phyloP scores from a whole-genome alignment of 2,329 filamentous ascomycete species.

The Aspergillus neoniger region DNA sequence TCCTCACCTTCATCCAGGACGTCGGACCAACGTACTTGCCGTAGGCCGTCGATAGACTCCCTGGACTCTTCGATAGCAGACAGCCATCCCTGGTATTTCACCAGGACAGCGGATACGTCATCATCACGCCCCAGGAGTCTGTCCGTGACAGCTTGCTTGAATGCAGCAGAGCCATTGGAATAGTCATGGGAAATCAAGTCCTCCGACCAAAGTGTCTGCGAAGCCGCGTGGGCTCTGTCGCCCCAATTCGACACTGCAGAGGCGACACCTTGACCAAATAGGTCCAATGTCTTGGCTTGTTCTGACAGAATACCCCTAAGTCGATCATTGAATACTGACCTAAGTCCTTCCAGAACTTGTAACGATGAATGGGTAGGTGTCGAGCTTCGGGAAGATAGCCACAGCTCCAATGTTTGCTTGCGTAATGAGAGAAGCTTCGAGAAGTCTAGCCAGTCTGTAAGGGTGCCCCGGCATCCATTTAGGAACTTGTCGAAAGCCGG shows the following conservation, averaged over 20 bases:
- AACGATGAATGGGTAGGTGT: slow-evolving; percentile 55
- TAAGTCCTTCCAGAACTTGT: slow-evolving; percentile 68
- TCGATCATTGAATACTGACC: slow-evolving; percentile 68
- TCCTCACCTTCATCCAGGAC: slow-evolving; percentile 43
- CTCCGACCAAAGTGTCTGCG: slow-evolving; percentile 67
- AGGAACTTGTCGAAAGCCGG: slow-evolving; percentile 62
- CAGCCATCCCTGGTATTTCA: slow-evolving; percentile 72
- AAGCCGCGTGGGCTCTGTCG: slow-evolving; percentile 52
- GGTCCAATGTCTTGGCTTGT: slow-evolving; percentile 65
- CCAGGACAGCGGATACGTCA: slow-evolving; percentile 62
- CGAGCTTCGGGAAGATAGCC: slow-evolving; percentile 70
- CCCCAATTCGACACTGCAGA: slow-evolving; percentile 64
- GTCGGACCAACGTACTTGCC: slow-evolving; percentile 39
- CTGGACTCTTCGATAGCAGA: slow-evolving; percentile 61
- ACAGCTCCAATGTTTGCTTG: slow-evolving; percentile 69
- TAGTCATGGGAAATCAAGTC: slow-evolving; percentile 66
- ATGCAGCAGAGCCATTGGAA: slow-evolving; percentile 63
- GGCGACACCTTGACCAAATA: slow-evolving; percentile 66
- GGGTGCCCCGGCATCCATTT: slow-evolving; percentile 61
- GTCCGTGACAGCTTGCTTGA: slow-evolving; percentile 69
- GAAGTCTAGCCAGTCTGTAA: slow-evolving; percentile 66
- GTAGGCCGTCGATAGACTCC: slow-evolving; percentile 37
- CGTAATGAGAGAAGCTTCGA: slow-evolving; percentile 69
- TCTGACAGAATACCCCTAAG: slow-evolving; percentile 64
- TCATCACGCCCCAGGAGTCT: slow-evolving; percentile 72